Conservation (phyloP, 148 eudicot species). For the Rhododendron mucronatum region DNA sequence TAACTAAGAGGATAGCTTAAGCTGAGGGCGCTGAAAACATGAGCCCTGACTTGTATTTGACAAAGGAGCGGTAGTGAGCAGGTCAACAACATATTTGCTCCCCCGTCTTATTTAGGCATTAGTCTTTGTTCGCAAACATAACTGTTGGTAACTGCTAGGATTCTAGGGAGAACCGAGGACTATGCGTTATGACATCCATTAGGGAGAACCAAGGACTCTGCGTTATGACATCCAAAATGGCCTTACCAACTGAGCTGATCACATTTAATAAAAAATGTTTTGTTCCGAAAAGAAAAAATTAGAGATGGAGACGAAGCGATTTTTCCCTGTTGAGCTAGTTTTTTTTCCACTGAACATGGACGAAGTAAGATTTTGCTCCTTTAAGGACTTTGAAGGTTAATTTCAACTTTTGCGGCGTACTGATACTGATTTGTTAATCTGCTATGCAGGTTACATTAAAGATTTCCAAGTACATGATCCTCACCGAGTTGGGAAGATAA, state of each 20-base stretch:
- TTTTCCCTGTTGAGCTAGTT: neutral
- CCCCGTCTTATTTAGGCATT: neutral
- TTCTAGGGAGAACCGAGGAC: neutral
- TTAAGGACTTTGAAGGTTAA: neutral
- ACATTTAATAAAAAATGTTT: neutral
- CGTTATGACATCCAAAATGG: neutral
- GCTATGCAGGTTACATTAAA: conserved; percentile 69
- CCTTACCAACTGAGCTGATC: neutral
- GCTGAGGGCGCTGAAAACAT: neutral
- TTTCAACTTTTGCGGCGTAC: neutral
- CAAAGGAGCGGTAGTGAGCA: neutral
- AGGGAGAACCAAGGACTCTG: neutral
- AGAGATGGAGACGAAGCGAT: neutral
- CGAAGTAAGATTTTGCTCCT: neutral
- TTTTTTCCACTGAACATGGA: neutral
- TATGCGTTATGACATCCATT: neutral
- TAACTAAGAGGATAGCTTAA: neutral
- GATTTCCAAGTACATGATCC: conserved; percentile 70
- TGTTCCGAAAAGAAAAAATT: neutral
- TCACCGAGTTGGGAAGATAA: conserved; percentile 74
- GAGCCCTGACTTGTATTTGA: neutral
- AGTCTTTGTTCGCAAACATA: neutral
- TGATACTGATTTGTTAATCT: neutral
- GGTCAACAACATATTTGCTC: neutral
- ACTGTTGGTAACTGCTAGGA: neutral